Evolutionary conservation across 2,329 filamentous ascomycete genomes (phyloP).

Genomic region (Parastagonospora avenae): DNA sequence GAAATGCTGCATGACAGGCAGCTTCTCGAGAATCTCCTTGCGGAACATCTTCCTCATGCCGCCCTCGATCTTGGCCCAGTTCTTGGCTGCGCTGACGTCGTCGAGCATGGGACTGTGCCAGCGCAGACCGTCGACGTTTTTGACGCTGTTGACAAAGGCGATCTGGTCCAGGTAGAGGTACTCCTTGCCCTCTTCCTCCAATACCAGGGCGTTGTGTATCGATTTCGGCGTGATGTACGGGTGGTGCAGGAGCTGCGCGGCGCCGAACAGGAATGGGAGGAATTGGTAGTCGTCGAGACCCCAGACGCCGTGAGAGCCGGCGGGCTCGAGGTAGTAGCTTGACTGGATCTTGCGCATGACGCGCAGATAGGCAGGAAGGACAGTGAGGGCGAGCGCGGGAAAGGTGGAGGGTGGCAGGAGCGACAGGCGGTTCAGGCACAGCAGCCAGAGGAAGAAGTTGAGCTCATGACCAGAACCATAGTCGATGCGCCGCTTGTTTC

Average conservation of each 20-base stretch:
- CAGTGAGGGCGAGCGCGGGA: slow-evolving; percentile 71
- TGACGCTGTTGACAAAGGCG: slow-evolving; percentile 91
- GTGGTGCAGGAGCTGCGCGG: slow-evolving; percentile 68
- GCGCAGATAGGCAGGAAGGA: slow-evolving; percentile 81
- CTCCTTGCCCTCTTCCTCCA: slow-evolving; percentile 84
- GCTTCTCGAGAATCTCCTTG: slow-evolving; percentile 86
- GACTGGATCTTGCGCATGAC: slow-evolving; percentile 89
- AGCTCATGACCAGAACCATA: slow-evolving; percentile 97
- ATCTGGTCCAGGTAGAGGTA: slow-evolving; percentile 94
- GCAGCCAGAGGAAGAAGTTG: slow-evolving; percentile 94
- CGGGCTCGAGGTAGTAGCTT: slow-evolving; percentile 93
- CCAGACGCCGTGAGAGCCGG: slow-evolving; percentile 59
- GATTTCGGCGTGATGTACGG: slow-evolving; percentile 55
- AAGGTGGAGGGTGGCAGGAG: slow-evolving; percentile 71
- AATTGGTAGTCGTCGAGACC: slow-evolving; percentile 61
- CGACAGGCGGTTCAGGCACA: slow-evolving; percentile 85
- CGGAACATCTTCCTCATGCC: slow-evolving; percentile 98
- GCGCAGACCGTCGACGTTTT: slow-evolving; percentile 89
- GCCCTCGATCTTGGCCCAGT: slow-evolving; percentile 88
- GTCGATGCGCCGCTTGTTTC: slow-evolving; percentile 81
- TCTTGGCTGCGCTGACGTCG: slow-evolving; percentile 89
- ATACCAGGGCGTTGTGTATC: slow-evolving; percentile 84
- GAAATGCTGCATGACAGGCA: slow-evolving; percentile 99
- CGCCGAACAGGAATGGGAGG: slow-evolving; percentile 58
- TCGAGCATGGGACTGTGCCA: slow-evolving; percentile 99